Evolutionary conservation across 2,329 filamentous ascomycete genomes (phyloP), one percentile per base, ranked within the genome.

Genomic region (Aspergillus brasiliensis): DNA sequence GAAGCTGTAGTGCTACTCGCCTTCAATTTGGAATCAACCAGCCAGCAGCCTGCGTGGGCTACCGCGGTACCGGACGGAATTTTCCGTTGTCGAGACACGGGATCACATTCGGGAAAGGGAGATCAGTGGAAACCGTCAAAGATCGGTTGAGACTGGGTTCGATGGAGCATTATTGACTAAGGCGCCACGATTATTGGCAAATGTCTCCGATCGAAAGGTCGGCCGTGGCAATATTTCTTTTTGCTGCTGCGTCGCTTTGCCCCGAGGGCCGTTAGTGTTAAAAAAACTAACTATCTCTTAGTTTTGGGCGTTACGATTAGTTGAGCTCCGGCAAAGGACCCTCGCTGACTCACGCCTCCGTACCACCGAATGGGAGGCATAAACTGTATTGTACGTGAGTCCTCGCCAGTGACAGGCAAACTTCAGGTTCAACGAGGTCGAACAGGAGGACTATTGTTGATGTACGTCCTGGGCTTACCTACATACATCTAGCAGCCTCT

Each of bases 61-160:
- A 56, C 66, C 65, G 66, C 57, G 66, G 66, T 63, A 60, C 60
- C 23, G 60, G 44, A 57, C 64, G 61, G 65, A 62, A 57, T 62
- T 51, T 58, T 57, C 65, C 62, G 58, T 62, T 40, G 44, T 60
- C 37, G 61, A 63, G 64, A 66, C 64, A 63, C 62, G 62, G 65
- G 52, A 62, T 49, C 57, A 56, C 51, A 52, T 62, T 63, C 63
- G 63, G 65, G 62, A 60, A 60, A 61, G 61, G 64, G 49, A 65
- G 66, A 67, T 67, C 66, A 67, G 64, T 67, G 65, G 64, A 34
- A 65, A 65, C 61, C 61, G 57, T 63, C 60, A 56, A 31, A 66
- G 64, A 67, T 67, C 64, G 61, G 57, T 62, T 62, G 58, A 54
- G 59, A 48, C 31, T 46, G 25, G 42, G n/a, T 34, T 25, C 37